Evolutionary conservation across 192 early-diverging fungal genomes (phyloP).

Genomic region (Physocladia obscura): DNA sequence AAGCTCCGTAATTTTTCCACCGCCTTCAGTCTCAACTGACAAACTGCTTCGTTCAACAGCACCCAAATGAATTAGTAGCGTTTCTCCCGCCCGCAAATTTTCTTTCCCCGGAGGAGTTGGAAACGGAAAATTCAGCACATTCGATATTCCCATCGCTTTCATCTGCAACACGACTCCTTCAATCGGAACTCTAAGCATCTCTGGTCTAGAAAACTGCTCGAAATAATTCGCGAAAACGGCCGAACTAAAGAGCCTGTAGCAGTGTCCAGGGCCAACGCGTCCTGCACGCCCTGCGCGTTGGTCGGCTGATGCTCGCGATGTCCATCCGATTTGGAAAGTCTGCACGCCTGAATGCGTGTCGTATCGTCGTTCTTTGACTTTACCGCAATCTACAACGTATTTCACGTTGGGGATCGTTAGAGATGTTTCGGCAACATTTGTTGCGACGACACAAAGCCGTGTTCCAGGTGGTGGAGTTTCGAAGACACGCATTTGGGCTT

Average conservation of each 20-base stretch:
- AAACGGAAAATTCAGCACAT: conserved; percentile 95
- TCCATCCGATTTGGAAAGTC: conserved; percentile 88
- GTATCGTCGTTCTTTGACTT: conserved; percentile 86
- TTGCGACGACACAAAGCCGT: conserved; percentile 91
- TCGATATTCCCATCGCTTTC: conserved; percentile 96
- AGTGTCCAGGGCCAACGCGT: conserved; percentile 93
- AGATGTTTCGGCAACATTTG: conserved; percentile 98
- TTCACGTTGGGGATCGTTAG: conserved; percentile 93
- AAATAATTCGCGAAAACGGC: conserved; percentile 93
- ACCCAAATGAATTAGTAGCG: conserved; percentile 73
- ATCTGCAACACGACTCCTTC: conserved; percentile 95
- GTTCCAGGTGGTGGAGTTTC: conserved; percentile 81
- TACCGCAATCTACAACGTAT: conserved; percentile 94
- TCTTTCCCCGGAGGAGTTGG: conserved; percentile 84
- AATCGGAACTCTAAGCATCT: conserved; percentile 92
- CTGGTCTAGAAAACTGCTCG: conserved; percentile 78
- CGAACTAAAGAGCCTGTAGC: conserved; percentile 91
- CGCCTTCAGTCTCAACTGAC: conserved; percentile 53
- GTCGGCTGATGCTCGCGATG: conserved; percentile 88
- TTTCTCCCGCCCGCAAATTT: conserved; percentile 78
- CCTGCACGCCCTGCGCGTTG: conserved; percentile 97
- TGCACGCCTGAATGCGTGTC: conserved; percentile 85
- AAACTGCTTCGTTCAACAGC: conserved; percentile 52
- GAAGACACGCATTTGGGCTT: conserved; percentile 90
- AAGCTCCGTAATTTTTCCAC: conserved; percentile 78